These are phyloP conservation scores for Raffaelea arxii DNA, from an alignment of 2,329 filamentous ascomycete species.

Conservation along the genomic window DNA sequence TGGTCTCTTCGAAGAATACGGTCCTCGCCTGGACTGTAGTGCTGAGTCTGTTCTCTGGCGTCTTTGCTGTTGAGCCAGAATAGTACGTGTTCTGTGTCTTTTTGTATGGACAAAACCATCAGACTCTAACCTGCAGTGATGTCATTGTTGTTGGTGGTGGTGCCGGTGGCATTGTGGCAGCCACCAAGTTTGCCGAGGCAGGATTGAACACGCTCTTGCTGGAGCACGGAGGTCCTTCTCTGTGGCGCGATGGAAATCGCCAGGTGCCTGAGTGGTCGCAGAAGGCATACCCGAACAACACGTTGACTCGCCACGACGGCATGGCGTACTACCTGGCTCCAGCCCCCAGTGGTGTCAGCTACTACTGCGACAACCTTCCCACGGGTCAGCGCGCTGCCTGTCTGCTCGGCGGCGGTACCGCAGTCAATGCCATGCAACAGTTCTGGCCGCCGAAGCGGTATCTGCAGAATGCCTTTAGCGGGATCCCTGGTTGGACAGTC, in stretches of 20 bases:
- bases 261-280: constrained; percentile 1
- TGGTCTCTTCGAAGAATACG: background rate
- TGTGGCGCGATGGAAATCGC: constrained; percentile 2
- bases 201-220: constrained; percentile 2
- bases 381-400: background rate
- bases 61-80: background rate
- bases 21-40: background rate
- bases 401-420: background rate
- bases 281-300: constrained; percentile 1
- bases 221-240: constrained; percentile 1
- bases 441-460: background rate
- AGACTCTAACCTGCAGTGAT: background rate
- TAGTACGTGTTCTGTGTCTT: background rate
- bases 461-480: background rate
- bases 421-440: constrained; percentile 1
- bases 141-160: constrained; percentile 1
- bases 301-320: background rate
- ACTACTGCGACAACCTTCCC: constrained; percentile 1
- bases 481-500: background rate
- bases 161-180: constrained; percentile 1
- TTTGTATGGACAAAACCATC: too few species aligned
- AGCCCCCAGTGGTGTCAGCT: background rate
- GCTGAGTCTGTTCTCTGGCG: background rate
- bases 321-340: constrained; percentile 2
- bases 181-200: constrained; percentile 4